A percentile compares a stretch with the other conserved stretches of the same genome.
These are phyloP conservation scores for Tagetes erecta DNA, from an alignment of 129 eudicot species.

Conservation along the genomic window DNA sequence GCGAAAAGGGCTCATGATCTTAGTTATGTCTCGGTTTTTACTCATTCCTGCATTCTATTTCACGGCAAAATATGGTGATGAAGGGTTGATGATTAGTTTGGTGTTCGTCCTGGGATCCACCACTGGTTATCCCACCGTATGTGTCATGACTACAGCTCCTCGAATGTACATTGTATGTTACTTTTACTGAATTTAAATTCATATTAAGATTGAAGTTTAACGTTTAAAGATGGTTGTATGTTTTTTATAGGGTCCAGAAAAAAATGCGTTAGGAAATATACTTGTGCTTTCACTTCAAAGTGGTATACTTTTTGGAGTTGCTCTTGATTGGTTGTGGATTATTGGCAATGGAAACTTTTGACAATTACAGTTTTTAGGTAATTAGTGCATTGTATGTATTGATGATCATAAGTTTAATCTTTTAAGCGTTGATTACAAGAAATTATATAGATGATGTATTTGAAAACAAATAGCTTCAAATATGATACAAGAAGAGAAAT, in stretches of 20 bases:
- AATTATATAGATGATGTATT: too few relatives aligned
- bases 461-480: too few relatives aligned
- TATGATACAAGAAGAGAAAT: too few relatives aligned
- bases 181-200: neutral
- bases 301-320: slow-evolving; percentile 56
- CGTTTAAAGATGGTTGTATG: neutral
- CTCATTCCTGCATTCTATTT: slow-evolving; percentile 65
- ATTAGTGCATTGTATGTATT: too few relatives aligned
- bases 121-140: slow-evolving; percentile 68
- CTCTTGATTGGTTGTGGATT: slow-evolving; percentile 75
- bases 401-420: too few relatives aligned
- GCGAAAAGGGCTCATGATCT: slow-evolving; percentile 44
- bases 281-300: slow-evolving; percentile 50
- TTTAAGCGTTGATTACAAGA: too few relatives aligned
- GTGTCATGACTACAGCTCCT: slow-evolving; percentile 54
- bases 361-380: neutral
- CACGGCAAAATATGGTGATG: slow-evolving; percentile 56
- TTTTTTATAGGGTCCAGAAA: slow-evolving; percentile 59
- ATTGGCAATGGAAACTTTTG: slow-evolving; percentile 41
- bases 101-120: slow-evolving; percentile 49
- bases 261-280: slow-evolving; percentile 62
- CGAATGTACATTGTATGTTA: slow-evolving; percentile 48
- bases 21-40: slow-evolving; percentile 42
- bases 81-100: slow-evolving; percentile 67
- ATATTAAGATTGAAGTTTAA: neutral